Percentiles rank a stretch among this genome's conserved stretches.
phyloP scores from a whole-genome alignment of 768 basidiomycete species.

The Auricularia cornea region DNA sequence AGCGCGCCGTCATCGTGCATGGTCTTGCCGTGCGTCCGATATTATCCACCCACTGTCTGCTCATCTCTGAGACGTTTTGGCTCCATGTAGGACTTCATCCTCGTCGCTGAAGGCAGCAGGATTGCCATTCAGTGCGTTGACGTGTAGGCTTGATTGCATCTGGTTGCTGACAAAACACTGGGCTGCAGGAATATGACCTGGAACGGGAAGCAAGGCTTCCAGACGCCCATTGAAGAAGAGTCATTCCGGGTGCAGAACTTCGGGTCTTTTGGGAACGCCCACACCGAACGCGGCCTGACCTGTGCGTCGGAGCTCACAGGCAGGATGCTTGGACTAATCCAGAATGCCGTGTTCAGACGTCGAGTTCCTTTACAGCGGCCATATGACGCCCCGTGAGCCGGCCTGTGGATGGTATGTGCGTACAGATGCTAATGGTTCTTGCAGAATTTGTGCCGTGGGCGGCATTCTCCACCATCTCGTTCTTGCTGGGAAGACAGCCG shows the following conservation, averaged over 20 bases:
- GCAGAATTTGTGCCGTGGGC: constrained; percentile 45
- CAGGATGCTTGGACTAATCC: not conserved
- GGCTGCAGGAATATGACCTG: constrained; percentile 27
- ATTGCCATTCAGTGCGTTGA: constrained; percentile 27
- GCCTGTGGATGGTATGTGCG: not conserved
- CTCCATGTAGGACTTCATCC: constrained; percentile 24
- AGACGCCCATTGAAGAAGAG: constrained; percentile 25
- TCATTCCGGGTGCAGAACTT: constrained; percentile 23
- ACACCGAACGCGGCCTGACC: constrained; percentile 25
- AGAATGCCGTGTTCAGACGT: constrained; percentile 29
- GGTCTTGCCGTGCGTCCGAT: constrained; percentile 21
- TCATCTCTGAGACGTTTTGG: not conserved
- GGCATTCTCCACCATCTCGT: constrained; percentile 32
- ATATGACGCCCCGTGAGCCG: constrained; percentile 49
- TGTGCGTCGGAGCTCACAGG: constrained; percentile 14
- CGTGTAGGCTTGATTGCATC: not conserved
- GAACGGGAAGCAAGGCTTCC: constrained; percentile 28
- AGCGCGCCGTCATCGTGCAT: constrained; percentile 25
- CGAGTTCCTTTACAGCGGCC: constrained; percentile 49
- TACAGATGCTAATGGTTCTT: not conserved
- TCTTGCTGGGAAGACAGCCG: constrained; percentile 38
- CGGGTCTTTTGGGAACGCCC: constrained; percentile 25
- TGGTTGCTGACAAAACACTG: too few relatives aligned
- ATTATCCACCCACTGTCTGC: too few relatives aligned
- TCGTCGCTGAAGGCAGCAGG: constrained; percentile 28